phyloP scores from a whole-genome alignment of 495 filamentous ascomycete species.

The Tirmania nivea region DNA sequence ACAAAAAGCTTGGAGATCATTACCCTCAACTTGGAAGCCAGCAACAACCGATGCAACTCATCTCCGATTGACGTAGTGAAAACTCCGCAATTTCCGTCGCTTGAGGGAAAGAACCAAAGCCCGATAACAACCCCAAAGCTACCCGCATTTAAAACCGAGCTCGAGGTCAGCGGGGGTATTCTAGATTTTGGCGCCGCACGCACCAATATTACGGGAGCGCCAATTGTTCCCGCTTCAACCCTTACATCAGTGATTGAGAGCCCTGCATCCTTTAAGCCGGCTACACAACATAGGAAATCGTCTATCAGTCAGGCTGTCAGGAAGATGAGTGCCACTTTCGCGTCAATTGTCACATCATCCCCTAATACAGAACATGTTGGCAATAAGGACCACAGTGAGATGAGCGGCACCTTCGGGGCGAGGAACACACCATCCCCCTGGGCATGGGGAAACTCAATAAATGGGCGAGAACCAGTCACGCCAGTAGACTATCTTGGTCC shows the following conservation, averaged over 20 bases:
- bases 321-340: not conserved
- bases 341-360: not conserved
- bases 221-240: not conserved
- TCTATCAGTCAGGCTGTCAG: not conserved
- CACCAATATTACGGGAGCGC: not conserved
- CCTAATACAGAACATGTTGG: not conserved
- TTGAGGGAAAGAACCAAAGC: not conserved
- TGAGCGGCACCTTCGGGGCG: not conserved
- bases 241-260: not conserved
- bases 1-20: not conserved
- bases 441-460: not conserved
- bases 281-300: not conserved
- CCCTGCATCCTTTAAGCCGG: not conserved
- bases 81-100: not conserved
- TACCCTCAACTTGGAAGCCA: not conserved
- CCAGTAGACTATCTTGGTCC: not conserved
- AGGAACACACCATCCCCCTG: not conserved
- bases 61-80: not conserved
- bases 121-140: not conserved
- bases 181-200: not conserved
- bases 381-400: not conserved
- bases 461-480: not conserved
- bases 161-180: no score
- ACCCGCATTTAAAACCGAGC: no score
- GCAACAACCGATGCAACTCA: not conserved